Evolutionary conservation across 345 rosid genomes (phyloP), one percentile per base, ranked within the genome.

Genomic region (Chamaenerion angustifolium): DNA sequence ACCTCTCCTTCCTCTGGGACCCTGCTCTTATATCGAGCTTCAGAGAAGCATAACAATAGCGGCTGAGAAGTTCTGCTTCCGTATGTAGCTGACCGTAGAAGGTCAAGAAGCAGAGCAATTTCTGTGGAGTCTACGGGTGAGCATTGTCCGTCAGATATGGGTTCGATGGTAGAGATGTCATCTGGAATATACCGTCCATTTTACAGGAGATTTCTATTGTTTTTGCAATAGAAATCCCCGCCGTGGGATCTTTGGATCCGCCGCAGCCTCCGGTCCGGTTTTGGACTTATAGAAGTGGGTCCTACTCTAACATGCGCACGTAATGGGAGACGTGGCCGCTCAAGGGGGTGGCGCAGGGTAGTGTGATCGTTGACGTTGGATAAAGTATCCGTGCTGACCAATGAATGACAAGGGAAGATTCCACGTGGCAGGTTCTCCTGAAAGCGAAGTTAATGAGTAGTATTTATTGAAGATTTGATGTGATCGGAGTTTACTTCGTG

Each of bases 131-230:
- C 52, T 47, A 3, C 58, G 42, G 16, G 13, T 15, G 53, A 53
- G 37, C 12, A 35, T 16, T 31, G 53, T 21, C 71, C 84, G 79
- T 73, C 40, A n/a, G 73, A 65, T 66, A 3, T 0, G 0, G 42
- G 71, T 78, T 72, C 0, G 51, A 71, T 70, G 92, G 83, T 47
- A 54, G 53, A 11, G 10, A 15, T 2, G 17, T 43, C 10, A 49
- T 27, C 46, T 23, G 58, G 89, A 77, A 78, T 62, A 66, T 67
- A 65, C 71, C 68, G 77, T 21, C 25, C 25, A 21, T 21, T 18
- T 19, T 11, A 18, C 27, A 47, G 27, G 31, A 7, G 51, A 47
- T 47, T 47, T 47, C 12, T 4, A 12, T 16, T 19, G 9, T 9
- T 31, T 6, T 16, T 31, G 51, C 13, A 47, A 4, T 5, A 42